Conservation (phyloP, 2,329 filamentous ascomycete species). For the Metarhizium rileyi region DNA sequence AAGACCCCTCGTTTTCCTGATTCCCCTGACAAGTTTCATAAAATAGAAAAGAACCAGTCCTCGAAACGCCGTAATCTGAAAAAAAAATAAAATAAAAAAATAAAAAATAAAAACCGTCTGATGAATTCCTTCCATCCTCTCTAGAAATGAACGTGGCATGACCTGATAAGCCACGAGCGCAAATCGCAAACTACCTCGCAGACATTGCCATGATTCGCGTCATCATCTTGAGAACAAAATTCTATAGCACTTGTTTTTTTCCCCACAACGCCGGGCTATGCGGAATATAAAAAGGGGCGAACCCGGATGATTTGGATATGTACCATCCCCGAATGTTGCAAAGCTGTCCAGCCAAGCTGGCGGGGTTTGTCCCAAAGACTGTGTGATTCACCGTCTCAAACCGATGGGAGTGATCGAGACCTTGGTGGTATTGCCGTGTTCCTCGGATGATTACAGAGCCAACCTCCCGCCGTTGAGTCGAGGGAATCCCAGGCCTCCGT, state of each 20-base stretch:
- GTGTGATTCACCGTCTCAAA: neutral
- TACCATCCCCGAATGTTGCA: neutral
- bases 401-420: neutral
- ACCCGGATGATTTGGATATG: neutral
- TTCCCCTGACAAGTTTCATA: no score
- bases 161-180: neutral
- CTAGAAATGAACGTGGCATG: neutral
- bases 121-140: no score
- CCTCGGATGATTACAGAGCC: constrained; percentile 19
- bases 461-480: constrained; percentile 28
- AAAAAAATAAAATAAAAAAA: no score
- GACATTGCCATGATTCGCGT: constrained; percentile 5
- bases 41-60: no score
- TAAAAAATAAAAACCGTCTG: no score
- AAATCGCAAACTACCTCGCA: neutral
- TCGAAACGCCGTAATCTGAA: no score
- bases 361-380: neutral
- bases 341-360: neutral
- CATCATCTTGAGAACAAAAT: constrained; percentile 4
- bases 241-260: neutral
- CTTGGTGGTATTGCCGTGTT: no score
- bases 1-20: no score
- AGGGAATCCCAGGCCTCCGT: constrained; percentile 21
- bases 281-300: neutral
- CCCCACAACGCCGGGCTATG: constrained; percentile 9